Evolutionary conservation across 352 stramenopile genomes (phyloP), one percentile per base, ranked within the genome.

Genomic region (Phytophthora tubulina): DNA sequence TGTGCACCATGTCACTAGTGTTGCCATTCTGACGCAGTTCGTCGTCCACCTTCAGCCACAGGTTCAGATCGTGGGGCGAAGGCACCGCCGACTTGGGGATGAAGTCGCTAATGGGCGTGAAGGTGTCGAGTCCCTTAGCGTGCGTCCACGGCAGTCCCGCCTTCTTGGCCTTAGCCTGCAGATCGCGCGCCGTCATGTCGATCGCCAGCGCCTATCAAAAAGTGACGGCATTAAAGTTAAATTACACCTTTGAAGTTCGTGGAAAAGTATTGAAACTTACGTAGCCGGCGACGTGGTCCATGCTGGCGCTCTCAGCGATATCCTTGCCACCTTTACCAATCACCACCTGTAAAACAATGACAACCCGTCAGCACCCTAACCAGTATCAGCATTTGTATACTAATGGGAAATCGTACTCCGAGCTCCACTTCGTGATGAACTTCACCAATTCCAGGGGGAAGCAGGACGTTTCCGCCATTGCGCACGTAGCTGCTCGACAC

Each of bases 361-460:
- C 14, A 11, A 13, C 27, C 32, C 15, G 30, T 48, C 41, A 67
- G 32, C 38, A 42, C 8, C 6, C 6, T 42, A 27, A 27, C 21
- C 21, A 27, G 21, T 27, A 44, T 8, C 8, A 27, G 21, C 14
- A 61, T 17, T 49, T 39, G 10, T 21, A 54, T 38, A n/a, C 30
- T 39, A 17, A 42, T 48, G 15, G n/a, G 41, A 21, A n/a, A 10
- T 79, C 80, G 31, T 68, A 92, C 84, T 30, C 86, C 89, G 15
- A 96, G 81, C 50, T 96, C 89, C 36, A 96, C 87, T 80, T 96
- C 89, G 73, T 96, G 86, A 46, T 96, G 89, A 50, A 96, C 86
- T 31, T 86, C 80, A 6, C 86, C 87, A 33, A 93, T 91, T 15
- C 80, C 85, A 13, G 86, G 80, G 36, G 87, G 86, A 4, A 94